These are phyloP conservation scores for Beauveria sp. DNA, from an alignment of 2,329 filamentous ascomycete species.

Conservation along the genomic window DNA sequence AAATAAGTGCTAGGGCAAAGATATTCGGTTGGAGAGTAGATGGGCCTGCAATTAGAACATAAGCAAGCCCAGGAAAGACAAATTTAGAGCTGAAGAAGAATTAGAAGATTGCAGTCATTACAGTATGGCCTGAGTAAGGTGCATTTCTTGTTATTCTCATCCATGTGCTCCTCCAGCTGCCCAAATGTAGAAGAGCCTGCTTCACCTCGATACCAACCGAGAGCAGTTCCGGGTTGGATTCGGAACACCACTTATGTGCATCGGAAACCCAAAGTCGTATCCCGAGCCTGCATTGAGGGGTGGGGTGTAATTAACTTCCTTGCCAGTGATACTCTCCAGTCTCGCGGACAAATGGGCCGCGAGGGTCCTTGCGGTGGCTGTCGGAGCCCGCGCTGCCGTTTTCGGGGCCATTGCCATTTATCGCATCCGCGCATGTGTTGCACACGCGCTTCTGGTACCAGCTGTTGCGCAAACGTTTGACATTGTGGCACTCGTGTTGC, in stretches of 20 bases:
- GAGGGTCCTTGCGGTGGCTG: neutral
- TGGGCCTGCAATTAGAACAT: no score
- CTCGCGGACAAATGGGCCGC: neutral
- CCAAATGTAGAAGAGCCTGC: neutral
- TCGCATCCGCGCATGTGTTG: neutral
- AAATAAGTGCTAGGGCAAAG: no score
- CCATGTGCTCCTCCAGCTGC: neutral
- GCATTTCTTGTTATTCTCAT: neutral
- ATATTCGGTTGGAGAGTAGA: no score
- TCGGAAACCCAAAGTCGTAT: neutral
- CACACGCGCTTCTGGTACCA: slow-evolving; percentile 38
- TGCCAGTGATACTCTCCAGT: neutral
- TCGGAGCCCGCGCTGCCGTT: neutral
- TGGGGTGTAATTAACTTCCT: neutral
- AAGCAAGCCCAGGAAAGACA: no score
- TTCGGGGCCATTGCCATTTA: neutral
- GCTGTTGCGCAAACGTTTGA: slow-evolving; percentile 56
- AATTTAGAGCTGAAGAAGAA: neutral
- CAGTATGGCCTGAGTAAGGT: neutral
- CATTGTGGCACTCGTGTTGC: slow-evolving; percentile 59
- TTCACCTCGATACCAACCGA: neutral
- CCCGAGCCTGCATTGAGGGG: no score
- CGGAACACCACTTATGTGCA: neutral
- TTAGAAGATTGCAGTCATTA: neutral
- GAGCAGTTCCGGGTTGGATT: no score